Evolutionary conservation across 768 basidiomycete genomes (phyloP), one percentile per base, ranked within the genome.

Genomic region (Tricholoma hemisulphureum): DNA sequence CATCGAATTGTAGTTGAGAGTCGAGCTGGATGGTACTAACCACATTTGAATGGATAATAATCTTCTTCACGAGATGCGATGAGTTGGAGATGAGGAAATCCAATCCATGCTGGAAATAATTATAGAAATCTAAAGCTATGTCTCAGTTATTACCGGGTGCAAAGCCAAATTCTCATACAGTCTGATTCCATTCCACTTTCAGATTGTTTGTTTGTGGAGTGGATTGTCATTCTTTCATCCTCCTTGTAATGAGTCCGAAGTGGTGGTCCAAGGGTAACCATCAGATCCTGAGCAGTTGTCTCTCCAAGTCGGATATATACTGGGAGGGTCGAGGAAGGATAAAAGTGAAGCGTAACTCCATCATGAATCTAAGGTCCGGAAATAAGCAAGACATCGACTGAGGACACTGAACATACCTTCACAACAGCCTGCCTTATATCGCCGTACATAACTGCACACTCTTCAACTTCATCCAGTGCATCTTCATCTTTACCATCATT

Each of bases 81-180:
- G 77, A 77, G 48, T 83, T 87, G 21, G 86, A 88, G 16, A 97
- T 80, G 26, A 95, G 80, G 61, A 95, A 91, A 68, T 97, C 94
- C 18, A 97, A 73, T 1, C 94, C 94, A 65, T 93, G 86, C 63
- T 94, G 89, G 63, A 95, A 93, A 67, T 97, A 97, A 66, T 95
- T 96, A 72, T 91, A 93, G 69, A 94, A 93, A 71, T 93, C 91
- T 93, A 13, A 2, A 37, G 51, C 29, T 10, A 48, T n/a, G 35
- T 56, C 51, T 58, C 46, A 57, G 34, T 56, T 20, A 54, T 37
- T 24, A 37, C 3, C 16, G 20, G 43, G 49, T 20, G 21, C 28
- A 21, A 31, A n/a, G 21, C 24, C n/a, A 26, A 53, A 60, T 28
- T n/a, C 16, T 29, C 46, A 14, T 62, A 81, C 85, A 82, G 60